These are phyloP conservation scores for Apiospora kogelbergensis DNA, from an alignment of 2,329 filamentous ascomycete species.

Conservation along the genomic window DNA sequence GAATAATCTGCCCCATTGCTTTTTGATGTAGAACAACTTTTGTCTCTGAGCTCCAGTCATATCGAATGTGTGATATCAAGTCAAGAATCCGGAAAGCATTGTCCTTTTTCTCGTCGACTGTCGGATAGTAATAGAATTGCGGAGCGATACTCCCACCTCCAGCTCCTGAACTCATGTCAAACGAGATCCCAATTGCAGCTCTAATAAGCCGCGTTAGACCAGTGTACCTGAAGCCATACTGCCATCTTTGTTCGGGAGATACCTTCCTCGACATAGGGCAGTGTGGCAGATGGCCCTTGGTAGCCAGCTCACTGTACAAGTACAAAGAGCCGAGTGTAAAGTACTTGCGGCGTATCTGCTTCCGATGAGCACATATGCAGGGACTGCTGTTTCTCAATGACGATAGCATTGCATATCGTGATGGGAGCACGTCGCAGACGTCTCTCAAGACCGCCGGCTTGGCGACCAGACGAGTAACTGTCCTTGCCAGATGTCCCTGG, in stretches of 20 bases:
- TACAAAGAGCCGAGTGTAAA: not conserved
- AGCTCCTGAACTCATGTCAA: constrained; percentile 9
- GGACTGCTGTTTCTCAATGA: not conserved
- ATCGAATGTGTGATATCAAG: not conserved
- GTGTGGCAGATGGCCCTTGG: not conserved
- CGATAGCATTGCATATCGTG: not conserved
- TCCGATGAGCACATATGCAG: no score
- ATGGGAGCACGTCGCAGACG: not conserved
- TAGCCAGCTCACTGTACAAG: not conserved
- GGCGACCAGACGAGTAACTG: not conserved
- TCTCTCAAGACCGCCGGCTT: not conserved
- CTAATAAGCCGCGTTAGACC: not conserved
- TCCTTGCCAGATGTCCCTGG: not conserved
- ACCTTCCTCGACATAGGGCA: not conserved
- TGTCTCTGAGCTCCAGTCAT: not conserved
- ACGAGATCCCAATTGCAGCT: constrained; percentile 11
- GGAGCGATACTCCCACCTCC: constrained; percentile 16
- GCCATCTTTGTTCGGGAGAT: not conserved
- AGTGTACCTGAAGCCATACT: not conserved
- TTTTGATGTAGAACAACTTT: not conserved
- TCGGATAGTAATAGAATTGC: constrained; percentile 15
- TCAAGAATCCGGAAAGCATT: not conserved
- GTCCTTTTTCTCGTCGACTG: not conserved
- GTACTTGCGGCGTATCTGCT: not conserved
- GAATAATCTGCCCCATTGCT: not conserved